A percentile compares a stretch with the other conserved stretches of the same genome.
phyloP scores from a whole-genome alignment of 106 monocot species.

The Phalaenopsis equestris region DNA sequence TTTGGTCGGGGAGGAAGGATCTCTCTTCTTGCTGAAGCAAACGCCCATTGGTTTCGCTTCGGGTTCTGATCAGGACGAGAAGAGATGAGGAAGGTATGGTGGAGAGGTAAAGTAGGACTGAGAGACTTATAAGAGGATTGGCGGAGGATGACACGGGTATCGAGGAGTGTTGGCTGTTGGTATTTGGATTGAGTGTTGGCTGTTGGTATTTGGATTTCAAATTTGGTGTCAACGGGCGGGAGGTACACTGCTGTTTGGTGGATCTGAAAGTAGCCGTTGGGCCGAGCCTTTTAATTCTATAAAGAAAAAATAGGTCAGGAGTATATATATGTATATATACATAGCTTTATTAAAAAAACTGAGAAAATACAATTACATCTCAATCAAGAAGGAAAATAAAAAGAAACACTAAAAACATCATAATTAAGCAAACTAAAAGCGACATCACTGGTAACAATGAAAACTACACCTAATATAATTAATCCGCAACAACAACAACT shows the following conservation, averaged over 20 bases:
- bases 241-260: background rate
- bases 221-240: slow-evolving; percentile 7
- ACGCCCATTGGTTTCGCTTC: slow-evolving; percentile 11
- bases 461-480: too few relatives aligned
- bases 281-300: background rate
- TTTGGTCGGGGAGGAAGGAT: slow-evolving; percentile 1
- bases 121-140: background rate
- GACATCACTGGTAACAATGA: too few relatives aligned
- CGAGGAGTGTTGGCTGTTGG: background rate
- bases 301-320: background rate
- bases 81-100: background rate
- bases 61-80: background rate
- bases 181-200: background rate
- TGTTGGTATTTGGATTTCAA: background rate
- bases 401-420: too few relatives aligned
- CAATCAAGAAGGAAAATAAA: too few relatives aligned
- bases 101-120: background rate
- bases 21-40: slow-evolving; percentile 23
- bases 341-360: too few relatives aligned
- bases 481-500: too few relatives aligned
- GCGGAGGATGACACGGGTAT: background rate
- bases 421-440: too few relatives aligned
- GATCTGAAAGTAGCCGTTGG: background rate
- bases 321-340: too few relatives aligned
- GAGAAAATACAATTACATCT: too few relatives aligned